Conservation (phyloP, 306 rosid genomes). For the Potentilla sterilis region DNA sequence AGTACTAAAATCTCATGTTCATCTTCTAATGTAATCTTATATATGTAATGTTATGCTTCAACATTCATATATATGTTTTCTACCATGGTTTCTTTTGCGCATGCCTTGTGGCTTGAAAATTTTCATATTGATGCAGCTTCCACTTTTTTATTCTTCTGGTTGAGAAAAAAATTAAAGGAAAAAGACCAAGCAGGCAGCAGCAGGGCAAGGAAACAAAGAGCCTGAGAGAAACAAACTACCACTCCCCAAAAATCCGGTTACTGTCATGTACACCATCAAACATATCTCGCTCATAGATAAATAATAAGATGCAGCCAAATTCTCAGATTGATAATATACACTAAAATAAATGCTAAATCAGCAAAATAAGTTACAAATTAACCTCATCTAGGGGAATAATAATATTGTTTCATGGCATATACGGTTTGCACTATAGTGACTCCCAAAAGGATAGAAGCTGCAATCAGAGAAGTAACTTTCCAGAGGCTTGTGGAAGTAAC, state of each 20-base stretch:
- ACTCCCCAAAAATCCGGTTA: not conserved
- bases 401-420: not conserved
- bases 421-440: constrained; percentile 13
- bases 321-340: not conserved
- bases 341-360: not conserved
- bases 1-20: not conserved
- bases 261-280: not conserved
- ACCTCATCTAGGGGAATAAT: not conserved
- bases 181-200: not conserved
- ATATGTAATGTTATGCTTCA: not conserved
- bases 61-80: not conserved
- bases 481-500: constrained; percentile 14
- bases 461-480: constrained; percentile 16
- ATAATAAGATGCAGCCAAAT: not conserved
- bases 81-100: not conserved
- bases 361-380: not conserved
- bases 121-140: not conserved
- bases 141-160: not conserved
- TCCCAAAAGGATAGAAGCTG: not conserved
- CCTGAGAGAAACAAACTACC: not conserved
- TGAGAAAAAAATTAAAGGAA: not conserved
- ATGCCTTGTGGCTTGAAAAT: not conserved
- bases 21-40: not conserved
- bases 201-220: not conserved
- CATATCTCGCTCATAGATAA: not conserved